phyloP scores from a whole-genome alignment of 2,329 filamentous ascomycete genomes.

The Epichloe sp. region DNA sequence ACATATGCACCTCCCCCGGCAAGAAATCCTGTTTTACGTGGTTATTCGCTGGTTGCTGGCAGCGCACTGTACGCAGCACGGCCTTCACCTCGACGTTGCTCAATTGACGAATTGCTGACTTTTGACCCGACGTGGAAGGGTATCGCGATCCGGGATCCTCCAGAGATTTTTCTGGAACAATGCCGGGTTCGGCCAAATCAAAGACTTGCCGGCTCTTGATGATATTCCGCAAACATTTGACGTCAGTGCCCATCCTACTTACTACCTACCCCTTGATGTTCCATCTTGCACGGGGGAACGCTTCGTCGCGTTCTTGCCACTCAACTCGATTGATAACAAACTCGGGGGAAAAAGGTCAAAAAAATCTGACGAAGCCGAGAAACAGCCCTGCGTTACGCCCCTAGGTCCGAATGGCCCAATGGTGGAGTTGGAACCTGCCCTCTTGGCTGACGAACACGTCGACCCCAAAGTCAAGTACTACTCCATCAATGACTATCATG shows the following conservation, averaged over 20 bases:
- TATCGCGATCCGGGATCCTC: constrained; percentile 46
- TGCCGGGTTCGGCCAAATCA: constrained; percentile 40
- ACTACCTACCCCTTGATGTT: too few species aligned
- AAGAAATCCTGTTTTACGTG: constrained; percentile 58
- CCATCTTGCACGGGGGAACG: too few species aligned
- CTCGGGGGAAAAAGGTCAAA: not conserved
- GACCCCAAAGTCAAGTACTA: constrained; percentile 42
- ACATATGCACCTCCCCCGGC: constrained; percentile 26
- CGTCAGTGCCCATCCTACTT: constrained; percentile 17
- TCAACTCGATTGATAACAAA: too few species aligned
- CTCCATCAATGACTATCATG: constrained; percentile 64
- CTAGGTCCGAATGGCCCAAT: constrained; percentile 24
- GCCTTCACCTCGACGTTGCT: not conserved
- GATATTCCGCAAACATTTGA: constrained; percentile 33
- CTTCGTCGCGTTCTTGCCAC: too few species aligned
- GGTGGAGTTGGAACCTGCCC: constrained; percentile 28
- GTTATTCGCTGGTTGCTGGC: constrained; percentile 37
- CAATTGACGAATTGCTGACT: not conserved
- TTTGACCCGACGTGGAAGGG: constrained; percentile 29
- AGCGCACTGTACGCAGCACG: constrained; percentile 6
- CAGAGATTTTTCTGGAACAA: constrained; percentile 58
- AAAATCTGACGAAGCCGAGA: not conserved
- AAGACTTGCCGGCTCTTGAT: constrained; percentile 32
- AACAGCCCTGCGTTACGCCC: constrained; percentile 44
- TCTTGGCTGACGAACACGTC: constrained; percentile 27